phyloP scores from a whole-genome alignment of 2,329 filamentous ascomycete species.

The Neofusicoccum cordaticola region DNA sequence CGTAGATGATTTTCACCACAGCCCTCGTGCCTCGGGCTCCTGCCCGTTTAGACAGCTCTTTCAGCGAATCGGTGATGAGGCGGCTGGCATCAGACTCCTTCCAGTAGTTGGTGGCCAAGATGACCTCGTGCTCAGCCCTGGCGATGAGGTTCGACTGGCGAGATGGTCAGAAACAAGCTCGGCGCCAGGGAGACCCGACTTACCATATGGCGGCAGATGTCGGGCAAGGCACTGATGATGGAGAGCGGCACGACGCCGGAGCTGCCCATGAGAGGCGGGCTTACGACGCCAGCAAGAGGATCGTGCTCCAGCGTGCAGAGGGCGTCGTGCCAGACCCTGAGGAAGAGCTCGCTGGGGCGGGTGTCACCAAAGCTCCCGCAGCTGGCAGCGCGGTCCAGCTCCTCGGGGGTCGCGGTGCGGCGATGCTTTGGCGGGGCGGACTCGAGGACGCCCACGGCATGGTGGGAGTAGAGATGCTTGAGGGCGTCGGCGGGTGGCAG shows the following conservation, averaged over 20 bases:
- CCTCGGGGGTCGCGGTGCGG: constrained; percentile 30
- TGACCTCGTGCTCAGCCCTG: constrained; percentile 68
- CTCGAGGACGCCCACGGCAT: constrained; percentile 28
- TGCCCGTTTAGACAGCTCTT: constrained; percentile 65
- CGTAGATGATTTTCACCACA: constrained; percentile 73
- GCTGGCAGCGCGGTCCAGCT: constrained; percentile 52
- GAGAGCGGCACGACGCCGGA: constrained; percentile 66
- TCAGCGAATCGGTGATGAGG: constrained; percentile 65
- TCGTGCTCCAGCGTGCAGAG: constrained; percentile 55
- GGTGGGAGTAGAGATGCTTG: constrained; percentile 53
- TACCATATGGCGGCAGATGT: constrained; percentile 67
- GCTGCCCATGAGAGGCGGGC: constrained; percentile 58
- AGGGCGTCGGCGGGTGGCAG: constrained; percentile 52
- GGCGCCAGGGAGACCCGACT: not conserved
- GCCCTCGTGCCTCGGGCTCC: constrained; percentile 56
- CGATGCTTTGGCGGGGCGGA: constrained; percentile 23
- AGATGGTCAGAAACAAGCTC: not conserved
- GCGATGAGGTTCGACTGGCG: constrained; percentile 66
- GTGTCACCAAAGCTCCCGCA: constrained; percentile 68
- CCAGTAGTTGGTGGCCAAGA: constrained; percentile 76
- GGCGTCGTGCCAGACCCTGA: constrained; percentile 66
- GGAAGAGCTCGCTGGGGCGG: constrained; percentile 65
- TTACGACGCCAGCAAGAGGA: constrained; percentile 53
- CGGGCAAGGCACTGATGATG: constrained; percentile 66
- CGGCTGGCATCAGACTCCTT: constrained; percentile 64